Percentiles rank a stretch among this genome's conserved stretches.
phyloP scores from a whole-genome alignment of 768 basidiomycete genomes.

The Calocybe gangraenosa region DNA sequence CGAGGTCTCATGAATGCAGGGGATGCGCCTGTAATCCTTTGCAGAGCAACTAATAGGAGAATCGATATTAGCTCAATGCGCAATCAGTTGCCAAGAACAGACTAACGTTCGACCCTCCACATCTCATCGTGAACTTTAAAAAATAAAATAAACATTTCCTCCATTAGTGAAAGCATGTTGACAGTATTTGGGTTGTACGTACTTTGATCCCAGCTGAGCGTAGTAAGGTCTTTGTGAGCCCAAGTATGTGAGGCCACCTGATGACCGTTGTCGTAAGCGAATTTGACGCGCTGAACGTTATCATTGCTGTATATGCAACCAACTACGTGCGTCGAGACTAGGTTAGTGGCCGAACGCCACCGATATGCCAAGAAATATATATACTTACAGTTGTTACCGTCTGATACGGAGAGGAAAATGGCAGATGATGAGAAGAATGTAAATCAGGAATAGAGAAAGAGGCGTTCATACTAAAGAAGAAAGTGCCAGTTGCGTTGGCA shows the following conservation, averaged over 20 bases:
- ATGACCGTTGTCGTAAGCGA: constrained; percentile 25
- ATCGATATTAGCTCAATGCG: too few species aligned
- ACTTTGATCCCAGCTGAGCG: constrained; percentile 25
- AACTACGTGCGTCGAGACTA: constrained; percentile 12
- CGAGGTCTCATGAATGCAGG: constrained; percentile 22
- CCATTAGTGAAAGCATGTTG: not conserved
- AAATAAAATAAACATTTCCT: too few species aligned
- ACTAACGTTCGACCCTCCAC: constrained; percentile 15
- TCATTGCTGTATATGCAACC: constrained; percentile 29
- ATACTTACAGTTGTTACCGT: constrained; percentile 25
- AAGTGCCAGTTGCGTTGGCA: constrained; percentile 25
- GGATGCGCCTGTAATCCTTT: constrained; percentile 17
- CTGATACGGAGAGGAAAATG: constrained; percentile 5
- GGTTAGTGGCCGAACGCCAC: not conserved
- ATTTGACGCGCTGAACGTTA: constrained; percentile 23
- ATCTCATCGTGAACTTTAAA: constrained; percentile 13
- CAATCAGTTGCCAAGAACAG: not conserved
- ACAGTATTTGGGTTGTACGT: constrained; percentile 3
- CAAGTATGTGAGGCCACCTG: constrained; percentile 34
- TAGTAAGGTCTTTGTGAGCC: constrained; percentile 28
- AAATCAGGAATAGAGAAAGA: not conserved
- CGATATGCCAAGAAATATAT: not conserved
- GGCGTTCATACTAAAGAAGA: constrained; percentile 27
- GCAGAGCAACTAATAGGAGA: constrained; percentile 13
- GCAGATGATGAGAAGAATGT: too few species aligned